Base-by-base conservation (phyloP, 2,329 filamentous ascomycete genomes). In the Fusarium poae region DNA sequence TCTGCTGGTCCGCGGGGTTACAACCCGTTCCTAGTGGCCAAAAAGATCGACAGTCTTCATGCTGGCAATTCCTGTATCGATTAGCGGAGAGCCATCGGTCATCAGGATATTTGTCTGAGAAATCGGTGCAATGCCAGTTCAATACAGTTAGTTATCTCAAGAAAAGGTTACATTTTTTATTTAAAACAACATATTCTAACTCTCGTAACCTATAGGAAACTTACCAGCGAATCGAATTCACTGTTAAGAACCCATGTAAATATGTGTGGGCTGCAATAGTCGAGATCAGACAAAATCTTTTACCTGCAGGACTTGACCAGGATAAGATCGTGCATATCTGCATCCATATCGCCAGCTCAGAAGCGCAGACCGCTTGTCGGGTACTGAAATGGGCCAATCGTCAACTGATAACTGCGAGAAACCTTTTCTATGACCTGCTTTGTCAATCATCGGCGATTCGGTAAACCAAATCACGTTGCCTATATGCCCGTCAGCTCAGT, bases 321-420 rank as follows among this genome's bases (percentile, higher is more conserved):
- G 59, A 60, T 67, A 34, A 56, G 42, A 69, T 70, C 67, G 62
- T 66, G 65, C 72, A 74, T 74, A 70, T 48, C 42, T 64, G 66
- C 71, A 60, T 71, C 62, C 64, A 71, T 71, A 65, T 65, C 46
- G 72, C 70, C 72, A 74, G 57, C 72, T 74, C 72, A 74, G 56
- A 60, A 74, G 56, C 65, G 62, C 68, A 74, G 72, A 74, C 72
- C 72, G 72, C 72, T 61, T 71, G 48, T 74, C 62, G 60, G 53
- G 42, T 43, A 54, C 37, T 29, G 39, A 60, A 65, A 58, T 44
- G 39, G 40, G 16, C 68, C 68, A 70, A 68, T 71, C 58, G 50
- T n/a, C 54, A 44, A 42, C 40, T 62, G 68, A 62, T 60, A 70
- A 56, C 44, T 53, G 49, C 34, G 10, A 58, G 30, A 39, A 44